Base-by-base conservation (phyloP, 108 stramenopile species). In the Pinguiococcus pyrenoidosus region DNA sequence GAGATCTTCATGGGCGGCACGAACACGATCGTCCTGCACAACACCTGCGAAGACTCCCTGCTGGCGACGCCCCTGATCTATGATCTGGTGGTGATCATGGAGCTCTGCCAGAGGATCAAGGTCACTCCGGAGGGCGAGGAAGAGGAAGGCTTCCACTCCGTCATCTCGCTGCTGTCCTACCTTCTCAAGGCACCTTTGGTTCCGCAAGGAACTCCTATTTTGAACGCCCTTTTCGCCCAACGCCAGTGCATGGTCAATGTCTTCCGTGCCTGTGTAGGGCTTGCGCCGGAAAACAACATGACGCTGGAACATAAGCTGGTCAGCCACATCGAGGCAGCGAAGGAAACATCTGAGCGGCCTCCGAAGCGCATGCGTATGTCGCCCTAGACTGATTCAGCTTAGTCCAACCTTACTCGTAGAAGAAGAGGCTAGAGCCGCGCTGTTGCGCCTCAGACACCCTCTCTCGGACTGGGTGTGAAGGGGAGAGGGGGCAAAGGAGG, bases 1-100 rank as follows among this genome's bases (percentile, higher is more conserved):
- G 91, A 92, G 70, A 96, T 96, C 48, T 96, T 96, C 72, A 83
- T 96, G 94, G 89, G 89, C 1, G 94, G 94, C 24, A 84, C 73
- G 51, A 90, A 91, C 62, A 96, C 94, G 7, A 89, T 96, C 54
- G 83, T 86, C 28, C 87, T 92, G 86, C 94, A 96, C 83, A 96
- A 96, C 56, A 93, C 89, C 18, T 96, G 94, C 61, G 91, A 96
- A 66, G 94, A 96, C 58, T 89, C 87, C 3, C 71, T 96, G 9
- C 69, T 96, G 45, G 94, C 94, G 23, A 85, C 85, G 22, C 94
- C 94, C 14, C 66, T 96, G 34, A 96, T 96, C 54, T 83, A 87
- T 43, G 94, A 96, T 60, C 80, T 96, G 23, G 83, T 92, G 21
- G 76, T 96, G 27, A 60, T 96, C 42, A 79, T 79, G 4, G 94